Base-by-base conservation (phyloP, 1,139 yeast genomes). In the Sugiyamaella xylanicola region DNA sequence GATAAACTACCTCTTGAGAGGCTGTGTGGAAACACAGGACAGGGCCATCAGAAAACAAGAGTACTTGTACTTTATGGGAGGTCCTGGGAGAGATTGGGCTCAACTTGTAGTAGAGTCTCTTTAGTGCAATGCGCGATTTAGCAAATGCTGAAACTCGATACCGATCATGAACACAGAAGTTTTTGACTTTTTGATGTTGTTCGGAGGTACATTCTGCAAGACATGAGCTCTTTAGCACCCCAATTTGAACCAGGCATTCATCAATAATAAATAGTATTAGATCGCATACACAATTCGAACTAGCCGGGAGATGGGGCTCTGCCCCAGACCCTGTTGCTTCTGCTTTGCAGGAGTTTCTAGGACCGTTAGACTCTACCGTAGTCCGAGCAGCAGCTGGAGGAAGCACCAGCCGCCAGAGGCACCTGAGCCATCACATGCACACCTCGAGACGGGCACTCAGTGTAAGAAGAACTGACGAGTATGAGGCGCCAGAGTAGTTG, bases 401-500 rank as follows among this genome's bases (percentile, higher is more conserved):
- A n/a, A n/a, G n/a, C n/a, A n/a, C n/a, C n/a, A n/a, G n/a, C n/a
- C n/a, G n/a, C n/a, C n/a, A n/a, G n/a, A n/a, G n/a, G n/a, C n/a
- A n/a, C n/a, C n/a, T n/a, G n/a, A n/a, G n/a, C n/a, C n/a, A n/a
- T n/a, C n/a, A n/a, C n/a, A n/a, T n/a, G n/a, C 63, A 60, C 19
- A 58, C 66, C 47, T 83, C 87, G 59, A 85, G 70, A 57, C 82
- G 72, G 48, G 82, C 82, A 51, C 80, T 78, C 54, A 87, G 73
- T 9, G 76, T 73, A 54, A 83, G 71, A 56, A 86, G 75, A 53
- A 77, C 79, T 41, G 84, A 79, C 48, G 86, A 83, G 59, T 86
- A 91, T 1, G 81, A 71, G 56, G 85, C 88, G 1, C 91, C 90
- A 59, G 77, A 79, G 54, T 77, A 78, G 58, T 78, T 78, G 56